Evolutionary conservation across 140 eudicot genomes (phyloP), one percentile per base, ranked within the genome.

Genomic region (Erigeron philadelphicus): DNA sequence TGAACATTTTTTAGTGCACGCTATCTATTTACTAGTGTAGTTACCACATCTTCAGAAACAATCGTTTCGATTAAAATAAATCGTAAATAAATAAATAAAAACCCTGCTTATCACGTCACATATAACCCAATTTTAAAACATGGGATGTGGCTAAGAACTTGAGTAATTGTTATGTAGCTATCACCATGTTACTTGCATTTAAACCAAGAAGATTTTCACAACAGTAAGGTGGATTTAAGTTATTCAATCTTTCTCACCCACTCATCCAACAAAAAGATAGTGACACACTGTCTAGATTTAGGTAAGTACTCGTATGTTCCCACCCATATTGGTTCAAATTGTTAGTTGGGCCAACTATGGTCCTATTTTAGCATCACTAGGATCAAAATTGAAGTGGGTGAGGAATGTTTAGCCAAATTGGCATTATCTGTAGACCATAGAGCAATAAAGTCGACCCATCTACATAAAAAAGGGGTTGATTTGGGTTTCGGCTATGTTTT

Each of bases 331-430:
- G 41, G 49, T 54, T 35, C 45, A 40, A 67, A 52, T n/a, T 13
- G 38, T 67, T 6, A 47, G 62, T 54, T 67, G 21, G 72, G 61
- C 6, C n/a, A 16, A 68, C 50, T 52, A 53, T 53, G 52, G 63
- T 21, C 65, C 65, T 12, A 10, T 8, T 58, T 21, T 25, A 11
- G 64, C 64, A 60, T 12, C 9, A 2, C 17, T 12, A 60, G 73
- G 52, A 68, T 41, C 53, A 68, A 62, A 38, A 53, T 40, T 8
- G 3, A 38, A 40, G 72, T 52, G 38, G 44, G 13, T 7, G 18
- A 18, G 19, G 19, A 46, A 65, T 21, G 11, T 19, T 3, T 8
- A 35, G 25, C 48, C 40, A 19, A 40, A 7, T 68, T 10, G 11
- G 10, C 43, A 23, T 58, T 1, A 1, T 23, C 7, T 7, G 21